Evolutionary conservation across 352 stramenopile genomes (phyloP).

Genomic region (Peronospora tabacina): DNA sequence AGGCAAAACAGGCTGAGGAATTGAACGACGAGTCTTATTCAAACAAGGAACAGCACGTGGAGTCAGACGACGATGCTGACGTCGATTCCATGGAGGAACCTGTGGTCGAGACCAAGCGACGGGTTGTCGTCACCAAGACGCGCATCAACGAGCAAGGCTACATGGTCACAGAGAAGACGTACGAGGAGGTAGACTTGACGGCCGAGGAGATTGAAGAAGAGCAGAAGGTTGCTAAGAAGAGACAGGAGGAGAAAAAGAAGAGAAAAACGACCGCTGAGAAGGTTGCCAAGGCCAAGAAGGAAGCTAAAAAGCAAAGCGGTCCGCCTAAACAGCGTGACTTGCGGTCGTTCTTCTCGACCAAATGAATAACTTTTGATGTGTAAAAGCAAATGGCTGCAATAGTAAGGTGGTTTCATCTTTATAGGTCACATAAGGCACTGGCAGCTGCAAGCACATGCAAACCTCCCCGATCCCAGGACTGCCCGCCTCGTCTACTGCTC

Average conservation of each 20-base stretch:
- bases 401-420: conserved; percentile 27
- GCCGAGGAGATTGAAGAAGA: conserved; percentile 49
- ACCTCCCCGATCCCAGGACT: background rate
- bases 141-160: conserved; percentile 76
- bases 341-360: conserved; percentile 51
- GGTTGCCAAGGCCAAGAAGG: conserved; percentile 38
- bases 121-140: conserved; percentile 57
- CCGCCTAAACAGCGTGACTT: conserved; percentile 63
- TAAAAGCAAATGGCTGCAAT: conserved; percentile 26
- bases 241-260: conserved; percentile 37
- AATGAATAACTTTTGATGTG: conserved; percentile 21
- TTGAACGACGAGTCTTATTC: conserved; percentile 12
- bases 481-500: conserved; percentile 21
- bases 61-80: conserved; percentile 30
- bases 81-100: conserved; percentile 15
- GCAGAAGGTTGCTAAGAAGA: conserved; percentile 37
- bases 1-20: conserved; percentile 13
- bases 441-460: conserved; percentile 6
- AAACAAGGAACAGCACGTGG: conserved; percentile 11
- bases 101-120: conserved; percentile 38
- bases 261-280: conserved; percentile 31
- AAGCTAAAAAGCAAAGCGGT: conserved; percentile 38
- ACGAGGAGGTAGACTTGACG: conserved; percentile 63
- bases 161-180: conserved; percentile 78
- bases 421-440: conserved; percentile 24